These are phyloP conservation scores for Aspergillus glaucus DNA, from an alignment of 2,329 filamentous ascomycete species.

Conservation along the genomic window DNA sequence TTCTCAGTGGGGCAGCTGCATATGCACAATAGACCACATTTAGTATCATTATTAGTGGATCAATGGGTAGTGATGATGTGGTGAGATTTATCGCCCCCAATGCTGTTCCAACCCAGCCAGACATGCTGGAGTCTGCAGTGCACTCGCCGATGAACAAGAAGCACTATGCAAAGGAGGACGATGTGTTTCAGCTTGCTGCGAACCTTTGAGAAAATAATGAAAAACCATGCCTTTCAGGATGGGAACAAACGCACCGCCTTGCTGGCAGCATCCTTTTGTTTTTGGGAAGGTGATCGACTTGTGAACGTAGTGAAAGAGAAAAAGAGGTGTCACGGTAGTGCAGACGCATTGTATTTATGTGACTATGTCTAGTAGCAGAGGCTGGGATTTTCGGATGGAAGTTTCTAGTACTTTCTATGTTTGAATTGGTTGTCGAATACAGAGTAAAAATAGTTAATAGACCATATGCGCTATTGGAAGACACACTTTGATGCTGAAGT, in stretches of 20 bases:
- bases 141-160: conserved; percentile 22
- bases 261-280: conserved; percentile 13
- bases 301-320: background rate
- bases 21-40: too few relatives aligned
- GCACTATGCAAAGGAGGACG: conserved; percentile 15
- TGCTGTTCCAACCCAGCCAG: conserved; percentile 13
- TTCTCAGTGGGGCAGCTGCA: too few relatives aligned
- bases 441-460: too few relatives aligned
- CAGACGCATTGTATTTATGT: background rate
- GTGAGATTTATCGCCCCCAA: conserved; percentile 4
- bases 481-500: background rate
- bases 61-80: too few relatives aligned
- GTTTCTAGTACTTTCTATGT: background rate
- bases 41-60: too few relatives aligned
- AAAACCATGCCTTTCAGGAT: conserved; percentile 26
- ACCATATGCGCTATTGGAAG: background rate
- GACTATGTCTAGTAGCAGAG: background rate
- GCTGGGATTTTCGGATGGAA: background rate
- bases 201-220: conserved; percentile 23
- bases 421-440: background rate
- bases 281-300: background rate
- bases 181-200: conserved; percentile 23
- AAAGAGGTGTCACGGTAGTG: background rate
- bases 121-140: conserved; percentile 20
- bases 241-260: conserved; percentile 27